Evolutionary conservation across 176 grass and related monocot species (phyloP).

Genomic region (Typha latifolia): DNA sequence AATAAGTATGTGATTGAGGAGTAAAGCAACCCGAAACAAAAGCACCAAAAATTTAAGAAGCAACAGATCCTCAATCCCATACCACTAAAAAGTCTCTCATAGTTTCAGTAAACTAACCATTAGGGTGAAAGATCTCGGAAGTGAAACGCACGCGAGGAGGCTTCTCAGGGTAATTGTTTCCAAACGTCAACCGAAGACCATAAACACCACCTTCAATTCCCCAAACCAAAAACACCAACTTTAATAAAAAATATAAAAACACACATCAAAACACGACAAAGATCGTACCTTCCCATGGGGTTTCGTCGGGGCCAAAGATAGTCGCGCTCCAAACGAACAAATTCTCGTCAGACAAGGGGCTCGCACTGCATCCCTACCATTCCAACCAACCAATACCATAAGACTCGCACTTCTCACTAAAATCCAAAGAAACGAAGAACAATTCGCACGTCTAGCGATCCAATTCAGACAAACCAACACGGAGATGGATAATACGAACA

Average conservation of each 20-base stretch:
- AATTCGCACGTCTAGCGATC: not conserved
- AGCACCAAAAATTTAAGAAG: not conserved
- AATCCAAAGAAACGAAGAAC: not conserved
- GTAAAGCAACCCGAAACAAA: no score
- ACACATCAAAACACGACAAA: not conserved
- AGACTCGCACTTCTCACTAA: not conserved
- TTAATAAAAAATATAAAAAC: not conserved
- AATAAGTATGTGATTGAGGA: no score
- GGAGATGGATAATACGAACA: not conserved
- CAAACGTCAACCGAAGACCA: slow-evolving; percentile 21
- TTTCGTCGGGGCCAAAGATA: slow-evolving; percentile 30
- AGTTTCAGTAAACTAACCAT: slow-evolving; percentile 10
- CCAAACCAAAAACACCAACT: not conserved
- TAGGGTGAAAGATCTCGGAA: slow-evolving; percentile 25
- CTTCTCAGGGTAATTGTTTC: slow-evolving; percentile 22
- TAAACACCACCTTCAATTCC: slow-evolving; percentile 19
- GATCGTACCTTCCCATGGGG: slow-evolving; percentile 28
- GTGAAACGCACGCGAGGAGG: slow-evolving; percentile 26
- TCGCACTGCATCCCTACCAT: slow-evolving; percentile 26
- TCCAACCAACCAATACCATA: not conserved
- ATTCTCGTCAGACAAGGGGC: slow-evolving; percentile 28
- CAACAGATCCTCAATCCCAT: not conserved
- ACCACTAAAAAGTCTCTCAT: not conserved
- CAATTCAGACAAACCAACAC: not conserved
- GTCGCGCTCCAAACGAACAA: slow-evolving; percentile 34